A percentile compares a stretch with the other conserved stretches of the same genome.
Conservation (phyloP, 1,284 basidiomycete genomes). For the Peniophora sp. region DNA sequence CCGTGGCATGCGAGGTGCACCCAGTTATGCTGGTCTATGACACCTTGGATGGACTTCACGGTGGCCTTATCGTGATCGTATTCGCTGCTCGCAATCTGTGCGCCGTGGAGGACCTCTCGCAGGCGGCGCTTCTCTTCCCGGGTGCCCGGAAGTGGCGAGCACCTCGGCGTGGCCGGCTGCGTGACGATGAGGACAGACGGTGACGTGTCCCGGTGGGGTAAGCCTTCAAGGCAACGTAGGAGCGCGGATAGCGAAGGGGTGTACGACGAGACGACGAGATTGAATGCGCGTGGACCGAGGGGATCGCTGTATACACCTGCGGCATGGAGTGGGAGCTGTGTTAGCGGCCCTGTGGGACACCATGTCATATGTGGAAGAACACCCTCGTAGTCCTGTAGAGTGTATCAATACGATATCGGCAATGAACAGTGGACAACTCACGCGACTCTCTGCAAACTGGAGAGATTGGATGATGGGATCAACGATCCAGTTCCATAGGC, state of each 20-base stretch:
- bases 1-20: constrained; percentile 3
- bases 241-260: not conserved
- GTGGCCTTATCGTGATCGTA: constrained; percentile 8
- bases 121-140: no score
- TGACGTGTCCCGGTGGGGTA: not conserved
- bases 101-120: no score
- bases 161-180: no score
- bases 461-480: no score
- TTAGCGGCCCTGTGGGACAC: constrained; percentile 6
- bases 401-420: not conserved
- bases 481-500: no score
- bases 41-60: not conserved
- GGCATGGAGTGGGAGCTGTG: constrained; percentile 9
- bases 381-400: not conserved
- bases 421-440: not conserved
- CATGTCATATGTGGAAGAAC: not conserved
- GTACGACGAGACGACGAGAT: constrained; percentile 1
- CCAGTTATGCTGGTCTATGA: not conserved
- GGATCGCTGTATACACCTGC: constrained; percentile 3
- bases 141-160: no score
- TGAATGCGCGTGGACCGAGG: not conserved
- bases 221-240: not conserved
- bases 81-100: constrained; percentile 1
- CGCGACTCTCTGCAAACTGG: no score
- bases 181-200: no score